Evolutionary conservation across 176 grass and related monocot genomes (phyloP).

Genomic region (Typha latifolia): DNA sequence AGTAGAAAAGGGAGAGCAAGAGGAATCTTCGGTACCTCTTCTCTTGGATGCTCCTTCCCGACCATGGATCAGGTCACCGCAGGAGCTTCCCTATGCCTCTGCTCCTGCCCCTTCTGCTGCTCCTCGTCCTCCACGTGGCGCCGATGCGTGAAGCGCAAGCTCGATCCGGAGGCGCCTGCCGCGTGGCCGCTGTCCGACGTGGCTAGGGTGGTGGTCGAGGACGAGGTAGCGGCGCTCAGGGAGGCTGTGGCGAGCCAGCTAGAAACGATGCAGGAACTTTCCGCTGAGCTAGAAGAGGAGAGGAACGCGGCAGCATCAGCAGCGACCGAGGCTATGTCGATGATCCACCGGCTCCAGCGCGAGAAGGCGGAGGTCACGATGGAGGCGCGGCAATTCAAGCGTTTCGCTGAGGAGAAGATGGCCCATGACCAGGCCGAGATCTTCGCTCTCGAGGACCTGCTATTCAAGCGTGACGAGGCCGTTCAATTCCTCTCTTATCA

Average conservation of each 20-base stretch:
- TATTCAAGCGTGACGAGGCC: conserved; percentile 45
- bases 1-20: too few relatives aligned
- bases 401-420: conserved; percentile 70
- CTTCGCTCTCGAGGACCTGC: conserved; percentile 49
- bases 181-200: neutral
- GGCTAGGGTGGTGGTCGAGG: conserved; percentile 55
- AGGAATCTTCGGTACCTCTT: neutral
- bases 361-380: conserved; percentile 70
- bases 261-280: conserved; percentile 36
- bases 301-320: conserved; percentile 53
- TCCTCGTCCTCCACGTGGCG: conserved; percentile 38
- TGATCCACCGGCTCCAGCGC: conserved; percentile 74
- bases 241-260: conserved; percentile 46
- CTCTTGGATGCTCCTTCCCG: neutral
- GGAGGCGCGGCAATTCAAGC: conserved; percentile 57
- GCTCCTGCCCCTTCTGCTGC: conserved; percentile 45
- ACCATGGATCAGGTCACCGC: neutral
- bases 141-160: conserved; percentile 73
- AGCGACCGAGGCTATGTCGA: conserved; percentile 64
- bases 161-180: conserved; percentile 7
- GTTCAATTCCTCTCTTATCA: conserved; percentile 27
- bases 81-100: conserved; percentile 9
- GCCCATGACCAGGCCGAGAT: conserved; percentile 56
- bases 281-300: conserved; percentile 70
- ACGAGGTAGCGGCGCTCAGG: conserved; percentile 45